Percentiles rank a stretch among this genome's conserved stretches.
phyloP scores from a whole-genome alignment of 768 basidiomycete species.

The Tulasnella sp. region DNA sequence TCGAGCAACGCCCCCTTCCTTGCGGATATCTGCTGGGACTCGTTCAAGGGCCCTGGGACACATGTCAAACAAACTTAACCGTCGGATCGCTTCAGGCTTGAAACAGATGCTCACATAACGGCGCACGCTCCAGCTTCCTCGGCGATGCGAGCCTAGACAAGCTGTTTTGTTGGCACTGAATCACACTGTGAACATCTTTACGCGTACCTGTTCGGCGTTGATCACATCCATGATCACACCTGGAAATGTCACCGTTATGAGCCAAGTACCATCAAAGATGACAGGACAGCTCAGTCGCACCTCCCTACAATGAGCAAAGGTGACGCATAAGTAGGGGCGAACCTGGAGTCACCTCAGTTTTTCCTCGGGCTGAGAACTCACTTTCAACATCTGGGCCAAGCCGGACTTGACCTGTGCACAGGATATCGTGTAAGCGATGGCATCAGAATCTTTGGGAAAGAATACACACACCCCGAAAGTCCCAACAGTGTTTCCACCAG shows the following conservation, averaged over 20 bases:
- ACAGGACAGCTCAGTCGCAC: constrained; percentile 6
- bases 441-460: constrained; percentile 9
- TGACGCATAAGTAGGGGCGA: neutral
- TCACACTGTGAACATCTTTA: neutral
- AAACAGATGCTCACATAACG: constrained; percentile 50
- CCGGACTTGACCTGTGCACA: constrained; percentile 74
- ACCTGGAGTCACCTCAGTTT: constrained; percentile 4
- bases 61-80: neutral
- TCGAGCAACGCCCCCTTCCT: constrained; percentile 84
- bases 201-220: constrained; percentile 52
- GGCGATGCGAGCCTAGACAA: constrained; percentile 73
- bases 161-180: neutral
- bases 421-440: neutral
- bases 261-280: constrained; percentile 16
- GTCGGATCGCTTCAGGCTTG: neutral
- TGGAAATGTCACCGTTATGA: constrained; percentile 35
- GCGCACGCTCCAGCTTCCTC: constrained; percentile 97
- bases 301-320: neutral
- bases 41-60: constrained; percentile 58
- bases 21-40: constrained; percentile 90
- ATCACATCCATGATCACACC: constrained; percentile 95
- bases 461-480: constrained; percentile 50
- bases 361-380: constrained; percentile 26
- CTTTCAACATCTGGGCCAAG: constrained; percentile 95
- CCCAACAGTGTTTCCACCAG: constrained; percentile 32